Base-by-base conservation (phyloP, 2,329 filamentous ascomycete species). In the Pestalotiopsis sp. region DNA sequence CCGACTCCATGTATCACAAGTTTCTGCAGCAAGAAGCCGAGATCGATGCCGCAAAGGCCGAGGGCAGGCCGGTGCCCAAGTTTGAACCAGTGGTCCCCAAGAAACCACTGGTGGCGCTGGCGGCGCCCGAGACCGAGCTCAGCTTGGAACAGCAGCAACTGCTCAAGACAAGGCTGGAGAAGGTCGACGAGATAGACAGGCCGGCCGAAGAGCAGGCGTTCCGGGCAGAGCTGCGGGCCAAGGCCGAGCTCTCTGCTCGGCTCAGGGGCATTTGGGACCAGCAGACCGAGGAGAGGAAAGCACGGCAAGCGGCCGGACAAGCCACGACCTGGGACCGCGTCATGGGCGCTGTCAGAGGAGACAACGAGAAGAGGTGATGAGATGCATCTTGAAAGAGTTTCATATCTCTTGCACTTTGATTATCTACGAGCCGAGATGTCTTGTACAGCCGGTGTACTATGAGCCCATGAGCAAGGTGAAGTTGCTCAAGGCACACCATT, bases 1-100 rank as follows among this genome's bases (percentile, higher is more conserved):
- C 95, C 69, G 96, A 99, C 82, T 89, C 89, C 71, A 86, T 99
- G 56, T 99, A 94, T 80, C 92, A 95, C 76, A 90, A 92, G 74
- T 94, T 98, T 91, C 81, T 97, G 49, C 87, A 89, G 70, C 94
- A 97, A 78, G 95, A 99, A 80, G 85, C 84, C 23, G 88, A 87
- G 71, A 89, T 93, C n/a, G 89, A 92, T 72, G 86, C 90, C 75
- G 92, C 92, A 45, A 90, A 90, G 79, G 84, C 86, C 67, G 86
- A 88, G 72, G 89, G 89, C 36, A 80, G 79, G n/a, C 84, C 87
- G 0, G 77, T 84, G 60, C 91, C 92, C 0, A 81, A 83, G 23
- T 90, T 93, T 75, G 83, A 88, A 61, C 85, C 89, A 7, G 78
- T 90, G 6, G 78, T 93, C 41, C 81, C 84, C 11, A 74, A 68